These are phyloP conservation scores for Didymella exigua DNA, from an alignment of 2,329 filamentous ascomycete genomes.

Conservation along the genomic window DNA sequence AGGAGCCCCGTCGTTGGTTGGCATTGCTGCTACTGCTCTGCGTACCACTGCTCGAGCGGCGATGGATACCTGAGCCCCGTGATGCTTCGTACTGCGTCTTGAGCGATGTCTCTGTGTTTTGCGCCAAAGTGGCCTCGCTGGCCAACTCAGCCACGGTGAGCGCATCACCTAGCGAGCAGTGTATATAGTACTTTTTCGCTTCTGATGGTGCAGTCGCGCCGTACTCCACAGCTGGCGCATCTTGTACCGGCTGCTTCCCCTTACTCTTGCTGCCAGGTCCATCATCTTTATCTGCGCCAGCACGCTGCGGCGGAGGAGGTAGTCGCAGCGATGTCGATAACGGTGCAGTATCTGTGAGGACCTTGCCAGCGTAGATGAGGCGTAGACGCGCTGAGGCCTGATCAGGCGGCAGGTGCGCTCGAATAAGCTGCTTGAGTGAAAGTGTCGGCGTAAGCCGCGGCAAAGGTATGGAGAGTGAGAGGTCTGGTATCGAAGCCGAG, in stretches of 20 bases:
- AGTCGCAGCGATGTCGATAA: conserved; percentile 72
- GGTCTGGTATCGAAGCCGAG: conserved; percentile 81
- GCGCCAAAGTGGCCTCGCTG: conserved; percentile 62
- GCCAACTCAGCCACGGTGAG: conserved; percentile 72
- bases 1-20: conserved; percentile 27
- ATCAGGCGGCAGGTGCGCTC: conserved; percentile 67
- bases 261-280: conserved; percentile 57
- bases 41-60: conserved; percentile 22
- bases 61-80: conserved; percentile 18
- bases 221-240: conserved; percentile 42
- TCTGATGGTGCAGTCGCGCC: conserved; percentile 28
- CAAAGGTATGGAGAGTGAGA: conserved; percentile 74
- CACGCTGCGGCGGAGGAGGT: conserved; percentile 59
- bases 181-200: conserved; percentile 75
- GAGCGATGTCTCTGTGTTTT: conserved; percentile 48
- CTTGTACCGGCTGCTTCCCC: conserved; percentile 68
- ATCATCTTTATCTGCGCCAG: conserved; percentile 30
- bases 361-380: conserved; percentile 87
- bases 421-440: conserved; percentile 81
- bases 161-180: conserved; percentile 86
- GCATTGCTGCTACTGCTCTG: conserved; percentile 18
- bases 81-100: conserved; percentile 35
- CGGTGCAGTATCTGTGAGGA: conserved; percentile 75
- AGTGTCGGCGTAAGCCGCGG: conserved; percentile 74
- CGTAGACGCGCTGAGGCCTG: conserved; percentile 75